Percentiles rank a stretch among this genome's conserved stretches.
Evolutionary conservation across 768 basidiomycete genomes (phyloP).

Genomic region (Lactifluus hygrophoroides): DNA sequence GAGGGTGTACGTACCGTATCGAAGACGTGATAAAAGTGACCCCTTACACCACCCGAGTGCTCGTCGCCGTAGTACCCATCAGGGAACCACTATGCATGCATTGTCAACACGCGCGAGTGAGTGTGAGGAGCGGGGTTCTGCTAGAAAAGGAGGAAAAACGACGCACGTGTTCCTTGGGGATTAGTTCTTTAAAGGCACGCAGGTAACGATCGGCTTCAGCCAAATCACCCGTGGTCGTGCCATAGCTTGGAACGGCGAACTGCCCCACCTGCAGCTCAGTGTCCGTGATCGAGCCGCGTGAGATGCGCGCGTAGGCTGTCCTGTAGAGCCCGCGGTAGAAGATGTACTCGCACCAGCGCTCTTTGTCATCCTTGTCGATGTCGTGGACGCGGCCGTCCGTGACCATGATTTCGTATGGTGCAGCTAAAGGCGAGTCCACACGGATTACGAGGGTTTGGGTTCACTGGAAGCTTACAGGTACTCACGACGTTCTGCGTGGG

Average conservation of each 20-base stretch:
- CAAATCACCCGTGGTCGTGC: conserved; percentile 45
- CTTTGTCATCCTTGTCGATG: conserved; percentile 62
- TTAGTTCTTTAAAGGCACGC: conserved; percentile 54
- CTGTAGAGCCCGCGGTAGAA: conserved; percentile 73
- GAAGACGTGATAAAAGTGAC: conserved; percentile 75
- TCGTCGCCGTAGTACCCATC: conserved; percentile 56
- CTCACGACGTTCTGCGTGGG: conserved; percentile 55
- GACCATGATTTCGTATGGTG: conserved; percentile 68
- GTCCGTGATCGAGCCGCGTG: conserved; percentile 78
- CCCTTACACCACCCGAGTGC: conserved; percentile 48
- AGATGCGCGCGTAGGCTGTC: conserved; percentile 75
- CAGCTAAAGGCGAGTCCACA: conserved; percentile 35
- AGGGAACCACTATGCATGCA: conserved; percentile 57
- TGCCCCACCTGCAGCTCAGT: conserved; percentile 87
- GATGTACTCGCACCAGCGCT: conserved; percentile 89
- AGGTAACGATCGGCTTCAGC: conserved; percentile 55
- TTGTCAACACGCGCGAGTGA: neutral
- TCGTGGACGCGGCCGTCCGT: conserved; percentile 75
- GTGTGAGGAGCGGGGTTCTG: neutral
- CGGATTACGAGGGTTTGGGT: neutral
- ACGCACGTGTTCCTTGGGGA: conserved; percentile 57
- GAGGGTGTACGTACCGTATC: conserved; percentile 42
- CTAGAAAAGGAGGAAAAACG: neutral
- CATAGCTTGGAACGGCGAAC: conserved; percentile 65
- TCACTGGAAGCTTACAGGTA: conserved; percentile 11